These are phyloP conservation scores for Botrytis galanthina DNA, from an alignment of 2,329 filamentous ascomycete species.

Conservation along the genomic window DNA sequence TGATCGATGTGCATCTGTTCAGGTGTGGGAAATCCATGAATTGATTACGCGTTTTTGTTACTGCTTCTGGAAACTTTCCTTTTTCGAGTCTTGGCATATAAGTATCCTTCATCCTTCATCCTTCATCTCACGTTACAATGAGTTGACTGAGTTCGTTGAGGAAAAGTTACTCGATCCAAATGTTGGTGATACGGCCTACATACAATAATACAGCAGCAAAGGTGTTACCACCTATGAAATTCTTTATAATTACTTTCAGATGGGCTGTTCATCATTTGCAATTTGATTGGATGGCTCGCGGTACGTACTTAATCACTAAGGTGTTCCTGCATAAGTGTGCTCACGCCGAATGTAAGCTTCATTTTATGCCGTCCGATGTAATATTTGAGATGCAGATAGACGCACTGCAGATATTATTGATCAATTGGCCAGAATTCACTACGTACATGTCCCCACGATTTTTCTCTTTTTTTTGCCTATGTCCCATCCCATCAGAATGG, in stretches of 20 bases:
- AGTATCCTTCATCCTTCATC: background rate
- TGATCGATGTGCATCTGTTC: background rate
- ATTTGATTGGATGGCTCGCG: background rate
- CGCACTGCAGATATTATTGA: background rate
- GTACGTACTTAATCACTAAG: background rate
- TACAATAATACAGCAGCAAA: background rate
- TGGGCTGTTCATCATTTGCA: background rate
- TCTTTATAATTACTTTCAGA: background rate
- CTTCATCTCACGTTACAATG: background rate
- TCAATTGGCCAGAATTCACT: background rate
- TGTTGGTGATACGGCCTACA: constrained; percentile 5
- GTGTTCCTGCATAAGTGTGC: constrained; percentile 12
- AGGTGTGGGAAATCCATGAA: background rate
- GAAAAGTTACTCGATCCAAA: background rate
- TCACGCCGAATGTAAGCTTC: background rate
- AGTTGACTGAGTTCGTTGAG: background rate
- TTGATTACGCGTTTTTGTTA: background rate
- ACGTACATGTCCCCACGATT: background rate
- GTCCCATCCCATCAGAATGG: background rate
- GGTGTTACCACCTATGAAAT: background rate
- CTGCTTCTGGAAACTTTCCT: background rate
- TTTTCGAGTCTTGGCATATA: background rate
- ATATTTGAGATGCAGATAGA: background rate
- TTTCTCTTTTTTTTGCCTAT: background rate
- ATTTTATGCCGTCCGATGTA: background rate